phyloP scores from a whole-genome alignment of 164 flowering plant genomes.

The Warburgia ugandensis region DNA sequence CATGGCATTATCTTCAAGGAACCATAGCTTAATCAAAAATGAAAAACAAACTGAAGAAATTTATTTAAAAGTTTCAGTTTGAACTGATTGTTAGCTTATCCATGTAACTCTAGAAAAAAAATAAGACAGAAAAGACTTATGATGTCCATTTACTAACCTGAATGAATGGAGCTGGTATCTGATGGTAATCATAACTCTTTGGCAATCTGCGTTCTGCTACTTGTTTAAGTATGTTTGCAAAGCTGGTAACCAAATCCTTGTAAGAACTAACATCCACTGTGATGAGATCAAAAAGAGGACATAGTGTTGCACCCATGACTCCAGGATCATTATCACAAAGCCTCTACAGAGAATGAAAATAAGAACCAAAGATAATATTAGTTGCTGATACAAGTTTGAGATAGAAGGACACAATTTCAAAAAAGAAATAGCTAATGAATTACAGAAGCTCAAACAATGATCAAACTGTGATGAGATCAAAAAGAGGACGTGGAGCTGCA shows the following conservation, averaged over 20 bases:
- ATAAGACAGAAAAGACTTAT: background rate
- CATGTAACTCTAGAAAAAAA: background rate
- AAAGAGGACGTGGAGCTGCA: constrained; percentile 80
- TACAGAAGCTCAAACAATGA: no score
- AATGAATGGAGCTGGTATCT: constrained; percentile 96
- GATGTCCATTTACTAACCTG: constrained; percentile 44
- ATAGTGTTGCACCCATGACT: constrained; percentile 97
- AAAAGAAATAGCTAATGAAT: no score
- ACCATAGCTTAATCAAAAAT: no score
- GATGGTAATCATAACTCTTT: constrained; percentile 91
- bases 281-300: constrained; percentile 92
- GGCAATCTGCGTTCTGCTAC: constrained; percentile 91
- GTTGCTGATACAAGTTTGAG: no score
- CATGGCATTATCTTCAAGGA: no score
- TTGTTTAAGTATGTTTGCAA: constrained; percentile 93
- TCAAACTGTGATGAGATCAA: constrained; percentile 63
- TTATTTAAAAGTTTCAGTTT: no score
- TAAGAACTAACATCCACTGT: constrained; percentile 54
- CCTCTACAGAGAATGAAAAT: constrained; percentile 34
- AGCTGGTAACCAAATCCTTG: constrained; percentile 77
- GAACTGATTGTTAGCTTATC: no score
- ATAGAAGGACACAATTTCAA: no score
- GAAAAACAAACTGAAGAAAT: no score
- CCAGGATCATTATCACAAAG: constrained; percentile 98
- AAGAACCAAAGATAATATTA: no score